These are phyloP conservation scores for Balansia obtecta DNA, from an alignment of 2,329 filamentous ascomycete species.

Conservation along the genomic window DNA sequence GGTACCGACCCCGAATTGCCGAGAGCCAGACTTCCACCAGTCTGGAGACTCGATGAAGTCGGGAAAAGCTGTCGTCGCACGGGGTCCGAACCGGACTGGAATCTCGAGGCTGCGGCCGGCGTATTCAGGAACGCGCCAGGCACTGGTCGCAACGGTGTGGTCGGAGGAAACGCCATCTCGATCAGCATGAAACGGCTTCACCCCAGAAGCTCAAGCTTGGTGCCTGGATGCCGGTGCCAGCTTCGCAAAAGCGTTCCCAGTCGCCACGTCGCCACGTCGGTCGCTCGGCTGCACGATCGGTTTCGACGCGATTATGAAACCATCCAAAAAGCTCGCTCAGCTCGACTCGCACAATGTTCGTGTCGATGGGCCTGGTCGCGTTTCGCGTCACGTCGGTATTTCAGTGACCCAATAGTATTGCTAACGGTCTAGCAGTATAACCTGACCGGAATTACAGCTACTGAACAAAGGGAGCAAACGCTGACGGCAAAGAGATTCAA, in stretches of 20 bases:
- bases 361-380: conserved; percentile 1
- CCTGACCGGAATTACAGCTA: neutral
- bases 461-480: neutral
- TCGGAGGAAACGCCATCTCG: conserved; percentile 41
- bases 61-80: conserved; percentile 40
- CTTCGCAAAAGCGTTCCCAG: conserved; percentile 1
- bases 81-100: conserved; percentile 30
- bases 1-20: neutral
- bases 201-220: neutral
- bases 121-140: conserved; percentile 69
- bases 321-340: conserved; percentile 3
- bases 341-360: neutral
- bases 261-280: neutral
- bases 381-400: neutral
- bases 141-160: conserved; percentile 58
- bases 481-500: neutral
- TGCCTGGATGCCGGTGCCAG: neutral
- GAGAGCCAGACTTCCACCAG: conserved; percentile 9
- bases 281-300: neutral
- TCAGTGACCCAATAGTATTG: neutral
- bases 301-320: conserved; percentile 5
- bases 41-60: conserved; percentile 14
- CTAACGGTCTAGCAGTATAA: neutral
- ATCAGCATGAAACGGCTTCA: conserved; percentile 8
- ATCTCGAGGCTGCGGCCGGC: conserved; percentile 46